Evolutionary conservation across 371 early-diverging fungal genomes (phyloP).

Genomic region (Catenaria anguillulae): DNA sequence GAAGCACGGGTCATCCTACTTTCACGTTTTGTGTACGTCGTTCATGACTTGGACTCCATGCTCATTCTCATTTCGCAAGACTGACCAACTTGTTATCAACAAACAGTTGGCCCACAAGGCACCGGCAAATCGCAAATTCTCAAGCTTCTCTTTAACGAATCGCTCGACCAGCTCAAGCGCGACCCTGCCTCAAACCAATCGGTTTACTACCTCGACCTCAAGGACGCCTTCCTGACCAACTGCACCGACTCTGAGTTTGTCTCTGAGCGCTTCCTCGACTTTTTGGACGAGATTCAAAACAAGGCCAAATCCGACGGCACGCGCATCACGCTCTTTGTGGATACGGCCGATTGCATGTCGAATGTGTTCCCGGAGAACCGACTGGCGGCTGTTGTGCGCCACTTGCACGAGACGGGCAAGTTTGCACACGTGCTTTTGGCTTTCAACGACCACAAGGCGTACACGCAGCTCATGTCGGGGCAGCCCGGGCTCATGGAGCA

Average conservation of each 20-base stretch:
- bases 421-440: background rate
- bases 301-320: background rate
- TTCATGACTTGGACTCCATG: too few relatives aligned
- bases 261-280: background rate
- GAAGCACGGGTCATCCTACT: background rate
- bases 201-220: background rate
- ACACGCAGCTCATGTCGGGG: background rate
- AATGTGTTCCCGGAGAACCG: background rate
- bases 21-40: background rate
- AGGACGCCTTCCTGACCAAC: background rate
- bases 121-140: background rate
- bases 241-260: background rate
- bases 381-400: background rate
- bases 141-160: background rate
- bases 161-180: background rate
- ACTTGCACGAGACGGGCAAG: background rate
- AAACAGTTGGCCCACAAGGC: background rate
- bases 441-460: background rate
- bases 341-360: background rate
- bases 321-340: background rate
- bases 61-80: too few relatives aligned
- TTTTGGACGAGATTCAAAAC: background rate
- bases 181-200: background rate
- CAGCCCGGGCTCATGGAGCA: background rate
- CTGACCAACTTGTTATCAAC: background rate